Evolutionary conservation across 768 basidiomycete genomes (phyloP), one percentile per base, ranked within the genome.

Genomic region (Rhizopogon sp.): DNA sequence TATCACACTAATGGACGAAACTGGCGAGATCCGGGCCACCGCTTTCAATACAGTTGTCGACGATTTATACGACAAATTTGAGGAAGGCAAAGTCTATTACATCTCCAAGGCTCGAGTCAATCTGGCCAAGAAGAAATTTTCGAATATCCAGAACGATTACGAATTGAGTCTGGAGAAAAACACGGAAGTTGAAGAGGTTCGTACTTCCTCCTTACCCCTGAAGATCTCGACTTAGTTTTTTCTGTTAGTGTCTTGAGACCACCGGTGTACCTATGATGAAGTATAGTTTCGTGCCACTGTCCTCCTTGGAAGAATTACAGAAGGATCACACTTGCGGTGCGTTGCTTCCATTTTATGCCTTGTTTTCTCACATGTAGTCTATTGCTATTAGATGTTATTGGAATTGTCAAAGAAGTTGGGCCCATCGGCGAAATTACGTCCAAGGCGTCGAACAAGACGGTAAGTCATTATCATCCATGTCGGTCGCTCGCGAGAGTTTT

Each of bases 111-210:
- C 90, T 5, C 82, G 92, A 47, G 88, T 98, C 65, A 92, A 93
- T 64, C 84, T 98, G 13, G 96, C 95, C 33, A 98, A 97, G 76
- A 98, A 94, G 74, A 95, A 97, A 71, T 99, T 96, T 70, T 88
- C 82, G 35, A 93, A 90, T 65, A 71, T 96, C 49, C 74, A 79
- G 58, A 97, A 95, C 66, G 95, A 98, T 65, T 98, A 98, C 64
- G 95, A 98, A 68, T 82, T 99, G 59, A 78, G 75, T 49, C 76
- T 99, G n/a, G 92, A 94, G 59, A 83, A 80, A 58, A 78, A 82
- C 54, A 93, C 93, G 0, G 89, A 90, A 57, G 76, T 98, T 20
- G 88, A 91, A 66, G 90, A 93, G 77, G 90, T 91, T 54, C 42
- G 78, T 61, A 44, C 20, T 57, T 60, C 53, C 4, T 43, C 28